Percentiles rank a stretch among this genome's conserved stretches.
Conservation (phyloP, 352 stramenopile species). For the Phytophthora citricola region DNA sequence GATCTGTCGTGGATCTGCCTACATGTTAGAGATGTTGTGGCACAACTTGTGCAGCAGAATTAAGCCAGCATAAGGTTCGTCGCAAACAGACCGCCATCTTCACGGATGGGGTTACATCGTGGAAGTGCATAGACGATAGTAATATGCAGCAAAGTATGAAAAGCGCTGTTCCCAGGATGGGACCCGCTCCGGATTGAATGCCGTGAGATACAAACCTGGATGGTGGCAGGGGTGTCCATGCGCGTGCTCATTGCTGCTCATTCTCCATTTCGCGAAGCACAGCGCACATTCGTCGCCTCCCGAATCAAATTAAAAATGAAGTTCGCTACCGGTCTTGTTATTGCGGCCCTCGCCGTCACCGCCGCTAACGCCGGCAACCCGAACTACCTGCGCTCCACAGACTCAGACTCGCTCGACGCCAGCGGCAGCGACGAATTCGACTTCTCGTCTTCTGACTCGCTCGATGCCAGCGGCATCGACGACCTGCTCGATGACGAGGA, state of each 20-base stretch:
- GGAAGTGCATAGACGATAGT: slow-evolving; percentile 29
- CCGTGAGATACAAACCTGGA: slow-evolving; percentile 27
- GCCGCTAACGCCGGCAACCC: slow-evolving; percentile 23
- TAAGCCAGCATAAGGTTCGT: slow-evolving; percentile 30
- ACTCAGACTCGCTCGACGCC: slow-evolving; percentile 5
- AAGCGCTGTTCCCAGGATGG: slow-evolving; percentile 28
- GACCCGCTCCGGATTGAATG: slow-evolving; percentile 31
- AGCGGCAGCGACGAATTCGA: slow-evolving; percentile 21
- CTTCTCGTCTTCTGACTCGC: slow-evolving; percentile 14
- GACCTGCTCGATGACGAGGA: slow-evolving; percentile 24
- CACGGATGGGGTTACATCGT: slow-evolving; percentile 25
- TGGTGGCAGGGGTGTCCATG: slow-evolving; percentile 11
- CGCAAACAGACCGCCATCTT: slow-evolving; percentile 36
- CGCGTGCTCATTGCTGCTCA: slow-evolving; percentile 16
- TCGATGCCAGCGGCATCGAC: slow-evolving; percentile 18
- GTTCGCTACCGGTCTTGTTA: slow-evolving; percentile 25
- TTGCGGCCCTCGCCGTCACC: slow-evolving; percentile 32
- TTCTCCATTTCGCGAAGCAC: slow-evolving; percentile 37
- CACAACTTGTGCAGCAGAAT: slow-evolving; percentile 8
- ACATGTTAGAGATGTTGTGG: slow-evolving; percentile 6
- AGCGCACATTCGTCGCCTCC: slow-evolving; percentile 10
- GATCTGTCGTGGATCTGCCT: slow-evolving; percentile 21
- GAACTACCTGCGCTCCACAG: slow-evolving; percentile 15
- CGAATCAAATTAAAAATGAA: slow-evolving; percentile 37
- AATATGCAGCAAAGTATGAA: slow-evolving; percentile 24